phyloP scores from a whole-genome alignment of 371 early-diverging fungal genomes.

The Haplosporangium sp. region DNA sequence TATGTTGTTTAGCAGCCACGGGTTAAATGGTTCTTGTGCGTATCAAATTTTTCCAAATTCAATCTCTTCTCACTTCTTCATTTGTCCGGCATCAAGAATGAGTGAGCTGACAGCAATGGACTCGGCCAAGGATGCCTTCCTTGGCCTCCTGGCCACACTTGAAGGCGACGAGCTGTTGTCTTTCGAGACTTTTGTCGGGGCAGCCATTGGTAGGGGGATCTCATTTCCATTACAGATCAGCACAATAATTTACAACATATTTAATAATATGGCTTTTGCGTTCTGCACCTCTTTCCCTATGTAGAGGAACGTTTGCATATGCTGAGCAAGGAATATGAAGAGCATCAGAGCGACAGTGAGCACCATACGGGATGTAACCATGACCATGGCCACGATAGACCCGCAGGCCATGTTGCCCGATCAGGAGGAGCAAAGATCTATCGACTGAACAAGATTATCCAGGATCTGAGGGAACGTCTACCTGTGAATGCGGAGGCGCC shows the following conservation, averaged over 20 bases:
- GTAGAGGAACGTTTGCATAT: conserved; percentile 47
- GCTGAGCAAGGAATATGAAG: conserved; percentile 34
- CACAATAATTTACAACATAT: not conserved
- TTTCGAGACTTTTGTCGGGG: conserved; percentile 65
- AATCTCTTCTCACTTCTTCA: not conserved
- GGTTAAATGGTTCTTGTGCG: not conserved
- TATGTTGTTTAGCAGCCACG: not conserved
- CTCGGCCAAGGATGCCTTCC: conserved; percentile 62
- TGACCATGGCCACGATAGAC: conserved; percentile 19
- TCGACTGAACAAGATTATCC: conserved; percentile 58
- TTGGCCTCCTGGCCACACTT: conserved; percentile 62
- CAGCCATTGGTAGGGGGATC: conserved; percentile 60
- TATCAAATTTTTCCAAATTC: not conserved
- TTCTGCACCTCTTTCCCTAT: not conserved
- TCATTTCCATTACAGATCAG: not conserved
- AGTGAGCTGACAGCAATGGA: conserved; percentile 48
- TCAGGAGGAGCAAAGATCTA: conserved; percentile 50
- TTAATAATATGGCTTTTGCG: not conserved
- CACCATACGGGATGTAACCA: conserved; percentile 46
- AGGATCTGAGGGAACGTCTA: conserved; percentile 64
- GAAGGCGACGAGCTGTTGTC: conserved; percentile 63
- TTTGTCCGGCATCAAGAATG: conserved; percentile 11
- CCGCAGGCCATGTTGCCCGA: conserved; percentile 24
- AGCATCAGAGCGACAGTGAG: conserved; percentile 21
- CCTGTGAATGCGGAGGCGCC: conserved; percentile 74